Evolutionary conservation across 768 basidiomycete species (phyloP), one percentile per base, ranked within the genome.

Genomic region (Trametes sanguinea): DNA sequence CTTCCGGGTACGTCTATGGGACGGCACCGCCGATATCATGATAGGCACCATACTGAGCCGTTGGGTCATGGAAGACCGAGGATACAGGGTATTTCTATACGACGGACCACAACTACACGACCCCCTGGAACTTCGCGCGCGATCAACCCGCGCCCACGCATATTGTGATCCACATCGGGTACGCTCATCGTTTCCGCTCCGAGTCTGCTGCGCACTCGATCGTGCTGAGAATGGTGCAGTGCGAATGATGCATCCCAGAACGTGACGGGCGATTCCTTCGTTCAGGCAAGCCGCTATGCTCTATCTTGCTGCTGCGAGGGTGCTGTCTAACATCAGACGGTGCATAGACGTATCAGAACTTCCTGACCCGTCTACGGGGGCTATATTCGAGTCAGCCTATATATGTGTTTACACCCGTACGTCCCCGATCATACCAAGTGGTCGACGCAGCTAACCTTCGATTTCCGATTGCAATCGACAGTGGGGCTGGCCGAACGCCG

Each of bases 401-500:
- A 54, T 83, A 85, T 62, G 73, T 84, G 3, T 79, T 85, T 68
- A 83, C 83, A 5, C 81, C 83, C 2, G 81, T 83, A 50, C 46
- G 79, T 47, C 7, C 8, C 5, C 17, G 2, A 9, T 4, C 45
- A 17, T 27, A 9, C 30, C 6, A 7, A 8, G 11, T 48, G 35
- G 22, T 35, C 9, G 9, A 27, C 35, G 1, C 39, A 44, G 16
- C 16, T 39, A 22, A 22, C 22, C 22, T 22, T 22, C 22, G 22
- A 22, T 22, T 22, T 22, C 22, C 22, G 22, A 22, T 22, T 22
- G 22, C 22, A 22, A 22, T 22, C 22, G 2, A 8, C 57, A 82
- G 81, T 84, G 83, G 83, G 83, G 83, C 13, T 85, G 83, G 83
- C 83, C 83, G 1, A 78, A 71, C 60, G 70, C 82, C 1, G 81